These are phyloP conservation scores for Plasmodium gonderi DNA, from an alignment of 169 alveolate genomes.

Conservation along the genomic window DNA sequence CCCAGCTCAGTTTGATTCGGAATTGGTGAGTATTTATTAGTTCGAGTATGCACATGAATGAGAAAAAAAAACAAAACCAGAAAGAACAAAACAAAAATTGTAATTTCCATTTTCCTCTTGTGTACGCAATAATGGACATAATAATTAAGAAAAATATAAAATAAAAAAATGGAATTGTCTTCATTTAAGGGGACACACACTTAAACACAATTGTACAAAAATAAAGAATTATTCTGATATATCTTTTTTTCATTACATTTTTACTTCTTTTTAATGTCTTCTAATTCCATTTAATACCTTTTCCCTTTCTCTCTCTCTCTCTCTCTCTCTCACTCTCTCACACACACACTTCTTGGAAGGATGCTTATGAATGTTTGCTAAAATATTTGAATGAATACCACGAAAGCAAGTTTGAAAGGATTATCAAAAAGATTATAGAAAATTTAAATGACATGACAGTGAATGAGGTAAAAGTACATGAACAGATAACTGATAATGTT, in stretches of 20 bases:
- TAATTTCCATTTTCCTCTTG: background rate
- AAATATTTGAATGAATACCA: conserved; percentile 70
- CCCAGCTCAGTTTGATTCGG: conserved; percentile 74
- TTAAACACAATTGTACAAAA: background rate
- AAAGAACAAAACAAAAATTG: background rate
- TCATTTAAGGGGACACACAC: background rate
- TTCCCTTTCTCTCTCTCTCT: background rate
- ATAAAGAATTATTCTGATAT: background rate
- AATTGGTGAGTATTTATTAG: conserved; percentile 17
- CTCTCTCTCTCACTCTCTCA: background rate
- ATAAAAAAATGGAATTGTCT: background rate
- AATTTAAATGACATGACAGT: conserved; percentile 21
- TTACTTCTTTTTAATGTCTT: background rate
- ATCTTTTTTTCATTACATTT: background rate
- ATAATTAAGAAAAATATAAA: background rate
- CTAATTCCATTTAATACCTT: background rate
- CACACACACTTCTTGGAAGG: conserved; percentile 1
- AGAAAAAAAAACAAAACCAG: background rate
- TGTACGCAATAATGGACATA: background rate
- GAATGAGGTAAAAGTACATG: conserved; percentile 19
- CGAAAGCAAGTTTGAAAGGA: conserved; percentile 59
- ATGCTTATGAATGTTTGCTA: conserved; percentile 54
- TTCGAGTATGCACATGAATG: background rate
- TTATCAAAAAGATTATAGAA: conserved; percentile 18
- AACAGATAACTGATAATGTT: background rate